Conservation (phyloP, 768 basidiomycete genomes). For the Serendipita indica region DNA sequence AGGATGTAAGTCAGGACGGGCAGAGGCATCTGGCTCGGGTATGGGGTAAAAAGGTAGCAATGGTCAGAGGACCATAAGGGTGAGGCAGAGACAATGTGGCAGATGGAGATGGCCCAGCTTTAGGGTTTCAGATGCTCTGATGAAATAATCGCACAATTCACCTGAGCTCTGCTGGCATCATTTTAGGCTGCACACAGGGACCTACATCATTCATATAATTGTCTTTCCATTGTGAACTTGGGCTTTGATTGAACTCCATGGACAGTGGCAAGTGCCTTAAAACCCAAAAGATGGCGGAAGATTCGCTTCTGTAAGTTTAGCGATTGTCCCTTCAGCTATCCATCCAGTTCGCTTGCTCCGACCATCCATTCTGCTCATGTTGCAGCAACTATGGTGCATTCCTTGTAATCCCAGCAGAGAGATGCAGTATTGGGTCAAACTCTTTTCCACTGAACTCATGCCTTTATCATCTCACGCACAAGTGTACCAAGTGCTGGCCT, state of each 20-base stretch:
- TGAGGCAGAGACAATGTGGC: too few species aligned
- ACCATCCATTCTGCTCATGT: background rate
- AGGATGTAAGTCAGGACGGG: too few species aligned
- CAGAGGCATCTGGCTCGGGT: too few species aligned
- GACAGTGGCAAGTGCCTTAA: background rate
- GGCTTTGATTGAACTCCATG: background rate
- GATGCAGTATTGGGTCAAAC: background rate
- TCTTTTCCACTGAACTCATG: background rate
- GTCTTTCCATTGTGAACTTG: background rate
- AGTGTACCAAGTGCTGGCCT: background rate
- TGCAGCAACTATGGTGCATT: background rate
- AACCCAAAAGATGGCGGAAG: background rate
- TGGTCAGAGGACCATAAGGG: too few species aligned
- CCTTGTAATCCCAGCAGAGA: background rate
- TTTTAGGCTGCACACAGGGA: too few species aligned
- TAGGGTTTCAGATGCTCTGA: too few species aligned
- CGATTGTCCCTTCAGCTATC: background rate
- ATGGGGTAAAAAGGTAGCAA: too few species aligned
- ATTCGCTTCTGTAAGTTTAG: background rate
- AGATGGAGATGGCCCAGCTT: too few species aligned
- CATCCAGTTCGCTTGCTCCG: background rate
- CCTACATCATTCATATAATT: background rate
- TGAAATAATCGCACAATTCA: too few species aligned
- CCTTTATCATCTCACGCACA: slow-evolving; percentile 7
- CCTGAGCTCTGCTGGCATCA: too few species aligned